phyloP scores from a whole-genome alignment of 768 basidiomycete genomes.

The Tulasnella sp. region DNA sequence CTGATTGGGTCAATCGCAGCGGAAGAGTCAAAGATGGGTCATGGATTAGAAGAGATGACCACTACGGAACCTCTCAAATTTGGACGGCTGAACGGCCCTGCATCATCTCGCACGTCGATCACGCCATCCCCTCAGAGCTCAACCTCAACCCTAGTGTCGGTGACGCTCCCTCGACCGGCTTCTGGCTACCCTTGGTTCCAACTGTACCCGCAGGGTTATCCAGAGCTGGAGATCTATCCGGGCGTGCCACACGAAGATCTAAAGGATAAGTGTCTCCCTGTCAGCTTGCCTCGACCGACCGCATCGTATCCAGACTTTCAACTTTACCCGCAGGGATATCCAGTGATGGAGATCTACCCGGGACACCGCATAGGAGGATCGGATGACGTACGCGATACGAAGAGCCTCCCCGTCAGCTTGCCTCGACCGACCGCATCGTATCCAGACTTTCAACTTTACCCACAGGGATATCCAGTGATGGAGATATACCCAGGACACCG shows the following conservation, averaged over 20 bases:
- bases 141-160: not conserved
- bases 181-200: constrained; percentile 14
- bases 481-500: constrained; percentile 13
- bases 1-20: no score
- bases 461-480: constrained; percentile 7
- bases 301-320: constrained; percentile 15
- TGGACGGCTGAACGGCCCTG: not conserved
- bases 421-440: not conserved
- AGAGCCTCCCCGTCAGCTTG: not conserved
- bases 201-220: constrained; percentile 16
- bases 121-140: not conserved
- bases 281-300: not conserved
- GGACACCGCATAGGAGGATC: not conserved
- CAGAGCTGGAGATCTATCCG: constrained; percentile 16
- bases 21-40: no score
- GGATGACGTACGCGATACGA: no score
- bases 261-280: not conserved
- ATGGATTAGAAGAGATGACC: not conserved
- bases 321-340: constrained; percentile 13
- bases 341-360: constrained; percentile 14
- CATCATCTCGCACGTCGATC: not conserved
- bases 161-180: not conserved
- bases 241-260: not conserved
- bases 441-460: constrained; percentile 9
- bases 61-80: not conserved